A percentile compares a stretch with the other conserved stretches of the same genome.
phyloP scores from a whole-genome alignment of 148 eudicot species.

The Rhododendron griersonianum region DNA sequence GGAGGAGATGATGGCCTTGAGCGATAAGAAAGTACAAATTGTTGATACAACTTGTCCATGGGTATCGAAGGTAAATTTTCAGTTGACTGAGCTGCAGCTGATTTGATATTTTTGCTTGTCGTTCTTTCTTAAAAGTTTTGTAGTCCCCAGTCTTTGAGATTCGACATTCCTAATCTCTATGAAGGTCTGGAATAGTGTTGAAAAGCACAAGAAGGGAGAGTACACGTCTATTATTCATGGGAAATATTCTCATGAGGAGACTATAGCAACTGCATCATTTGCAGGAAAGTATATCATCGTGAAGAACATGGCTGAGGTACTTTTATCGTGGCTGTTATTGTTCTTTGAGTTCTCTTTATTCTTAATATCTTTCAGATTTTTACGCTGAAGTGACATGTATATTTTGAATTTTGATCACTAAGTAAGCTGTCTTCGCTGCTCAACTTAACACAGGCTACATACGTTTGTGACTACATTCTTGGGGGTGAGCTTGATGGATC shows the following conservation, averaged over 20 bases:
- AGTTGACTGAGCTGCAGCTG: conserved; percentile 10
- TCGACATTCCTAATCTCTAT: conserved; percentile 1
- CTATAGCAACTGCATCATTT: conserved; percentile 94
- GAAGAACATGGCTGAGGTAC: conserved; percentile 89
- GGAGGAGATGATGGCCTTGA: conserved; percentile 80
- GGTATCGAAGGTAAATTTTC: conserved; percentile 73
- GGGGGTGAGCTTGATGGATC: conserved; percentile 96
- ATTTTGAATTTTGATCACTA: not conserved
- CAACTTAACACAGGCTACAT: conserved; percentile 55
- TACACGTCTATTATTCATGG: conserved; percentile 98
- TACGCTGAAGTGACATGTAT: not conserved
- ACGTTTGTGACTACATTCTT: conserved; percentile 93
- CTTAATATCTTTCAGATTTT: not conserved
- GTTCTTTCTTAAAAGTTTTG: not conserved
- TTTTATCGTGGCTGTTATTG: conserved; percentile 5
- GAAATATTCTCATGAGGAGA: conserved; percentile 92
- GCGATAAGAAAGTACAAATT: conserved; percentile 77
- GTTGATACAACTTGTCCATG: conserved; percentile 99
- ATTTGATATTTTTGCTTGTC: not conserved
- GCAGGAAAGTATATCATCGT: conserved; percentile 81
- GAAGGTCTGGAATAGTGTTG: conserved; percentile 92
- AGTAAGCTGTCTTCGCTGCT: not conserved
- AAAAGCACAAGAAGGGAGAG: conserved; percentile 94
- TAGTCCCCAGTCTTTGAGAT: not conserved
- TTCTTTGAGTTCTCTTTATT: not conserved